Evolutionary conservation across 495 filamentous ascomycete species (phyloP).

Genomic region (Hypoxylon fuscum): DNA sequence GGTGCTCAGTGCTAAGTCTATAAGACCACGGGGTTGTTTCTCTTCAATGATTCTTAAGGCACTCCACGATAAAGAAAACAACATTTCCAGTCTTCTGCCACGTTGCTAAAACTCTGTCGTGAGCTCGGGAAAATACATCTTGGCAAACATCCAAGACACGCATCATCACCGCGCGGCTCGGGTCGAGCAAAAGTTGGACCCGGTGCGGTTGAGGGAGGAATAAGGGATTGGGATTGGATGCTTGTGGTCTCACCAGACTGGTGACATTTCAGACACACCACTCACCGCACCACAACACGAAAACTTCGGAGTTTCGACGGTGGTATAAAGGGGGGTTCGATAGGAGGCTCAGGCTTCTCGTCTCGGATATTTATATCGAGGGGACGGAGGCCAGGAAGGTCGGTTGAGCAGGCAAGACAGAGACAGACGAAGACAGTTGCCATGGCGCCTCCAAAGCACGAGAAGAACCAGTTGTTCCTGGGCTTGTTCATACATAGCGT

Average conservation of each 20-base stretch:
- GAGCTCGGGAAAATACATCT: not conserved
- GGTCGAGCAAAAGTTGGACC: conserved; percentile 8
- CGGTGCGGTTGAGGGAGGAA: conserved; percentile 14
- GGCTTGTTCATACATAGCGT: conserved; percentile 69
- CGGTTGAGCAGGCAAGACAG: not conserved
- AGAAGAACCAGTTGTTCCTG: conserved; percentile 51
- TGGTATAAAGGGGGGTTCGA: not conserved
- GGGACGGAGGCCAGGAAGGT: not conserved
- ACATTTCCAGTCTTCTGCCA: too few relatives aligned
- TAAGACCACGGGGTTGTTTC: too few relatives aligned
- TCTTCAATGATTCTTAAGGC: too few relatives aligned
- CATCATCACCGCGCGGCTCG: conserved; percentile 1
- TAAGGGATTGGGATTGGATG: conserved; percentile 7
- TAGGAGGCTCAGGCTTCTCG: not conserved
- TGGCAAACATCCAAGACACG: not conserved
- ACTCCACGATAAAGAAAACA: too few relatives aligned
- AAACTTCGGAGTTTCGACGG: conserved; percentile 1
- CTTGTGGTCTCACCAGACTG: conserved; percentile 12
- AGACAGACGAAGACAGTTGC: not conserved
- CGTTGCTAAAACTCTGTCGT: not conserved
- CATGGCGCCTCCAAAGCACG: conserved; percentile 21
- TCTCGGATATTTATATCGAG: conserved; percentile 3
- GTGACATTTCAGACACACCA: conserved; percentile 23
- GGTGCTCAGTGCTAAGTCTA: too few relatives aligned
- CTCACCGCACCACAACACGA: conserved; percentile 9